A percentile compares a stretch with the other conserved stretches of the same genome.
Evolutionary conservation across 495 filamentous ascomycete genomes (phyloP).

Genomic region (Penicillium longicatenatum): DNA sequence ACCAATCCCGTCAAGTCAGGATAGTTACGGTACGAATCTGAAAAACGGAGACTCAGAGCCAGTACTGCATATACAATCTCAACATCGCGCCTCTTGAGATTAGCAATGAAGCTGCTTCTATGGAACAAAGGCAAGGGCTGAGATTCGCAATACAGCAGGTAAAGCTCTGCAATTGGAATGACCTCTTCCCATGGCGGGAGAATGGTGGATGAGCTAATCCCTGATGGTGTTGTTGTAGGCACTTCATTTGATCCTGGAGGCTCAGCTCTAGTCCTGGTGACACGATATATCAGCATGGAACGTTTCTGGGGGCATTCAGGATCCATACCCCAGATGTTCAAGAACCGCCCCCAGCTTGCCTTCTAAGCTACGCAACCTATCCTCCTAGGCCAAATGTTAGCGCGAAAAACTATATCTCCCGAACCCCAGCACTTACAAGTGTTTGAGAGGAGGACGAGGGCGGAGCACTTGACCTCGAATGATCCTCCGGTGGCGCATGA

Average conservation of each 20-base stretch:
- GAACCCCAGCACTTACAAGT: slow-evolving; percentile 19
- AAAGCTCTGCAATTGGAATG: slow-evolving; percentile 37
- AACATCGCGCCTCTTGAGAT: slow-evolving; percentile 35
- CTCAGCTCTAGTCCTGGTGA: slow-evolving; percentile 10
- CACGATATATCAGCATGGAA: background rate
- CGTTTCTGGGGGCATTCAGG: background rate
- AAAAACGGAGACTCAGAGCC: slow-evolving; percentile 41
- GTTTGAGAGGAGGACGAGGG: slow-evolving; percentile 20
- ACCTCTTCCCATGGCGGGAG: slow-evolving; percentile 47
- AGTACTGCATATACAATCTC: slow-evolving; percentile 47
- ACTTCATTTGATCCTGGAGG: slow-evolving; percentile 3
- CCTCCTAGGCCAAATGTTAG: slow-evolving; percentile 34
- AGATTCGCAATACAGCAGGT: slow-evolving; percentile 47
- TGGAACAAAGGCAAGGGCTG: slow-evolving; percentile 50
- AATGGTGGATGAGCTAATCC: slow-evolving; percentile 12
- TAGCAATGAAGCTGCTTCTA: slow-evolving; percentile 37
- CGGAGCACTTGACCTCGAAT: slow-evolving; percentile 7
- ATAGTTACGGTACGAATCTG: slow-evolving; percentile 18
- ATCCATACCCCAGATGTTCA: slow-evolving; percentile 31
- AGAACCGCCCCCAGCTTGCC: slow-evolving; percentile 42
- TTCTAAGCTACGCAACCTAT: slow-evolving; percentile 42
- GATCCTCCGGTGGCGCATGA: slow-evolving; percentile 7
- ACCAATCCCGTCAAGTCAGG: slow-evolving; percentile 21
- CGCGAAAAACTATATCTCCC: background rate
- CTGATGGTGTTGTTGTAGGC: background rate